A percentile compares a stretch with the other conserved stretches of the same genome.
Conservation (phyloP, 1,139 yeast genomes). For the Saccharomycopsis hybrid region DNA sequence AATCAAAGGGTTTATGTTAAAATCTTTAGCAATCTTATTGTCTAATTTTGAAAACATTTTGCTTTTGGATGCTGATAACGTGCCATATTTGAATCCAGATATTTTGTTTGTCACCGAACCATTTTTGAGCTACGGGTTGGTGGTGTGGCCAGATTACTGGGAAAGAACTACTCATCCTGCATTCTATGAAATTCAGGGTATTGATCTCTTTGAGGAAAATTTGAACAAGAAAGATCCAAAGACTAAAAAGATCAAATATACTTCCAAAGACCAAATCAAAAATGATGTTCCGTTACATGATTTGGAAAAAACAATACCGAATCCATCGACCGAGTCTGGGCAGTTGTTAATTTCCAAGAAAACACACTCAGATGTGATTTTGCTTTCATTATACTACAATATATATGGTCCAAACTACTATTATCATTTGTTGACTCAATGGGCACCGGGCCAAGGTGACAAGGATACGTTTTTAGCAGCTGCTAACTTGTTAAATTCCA, state of each 20-base stretch:
- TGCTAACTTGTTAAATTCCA: slow-evolving; percentile 43
- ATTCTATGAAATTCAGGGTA: slow-evolving; percentile 50
- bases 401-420: slow-evolving; percentile 53
- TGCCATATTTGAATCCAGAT: slow-evolving; percentile 51
- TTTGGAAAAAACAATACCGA: slow-evolving; percentile 51
- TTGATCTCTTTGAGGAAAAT: slow-evolving; percentile 29
- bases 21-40: slow-evolving; percentile 52
- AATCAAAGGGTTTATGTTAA: slow-evolving; percentile 55
- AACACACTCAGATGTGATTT: slow-evolving; percentile 42
- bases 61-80: slow-evolving; percentile 63
- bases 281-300: slow-evolving; percentile 38
- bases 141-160: slow-evolving; percentile 76
- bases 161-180: slow-evolving; percentile 54
- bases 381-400: slow-evolving; percentile 52
- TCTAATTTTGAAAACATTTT: slow-evolving; percentile 54
- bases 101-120: slow-evolving; percentile 36
- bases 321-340: slow-evolving; percentile 62
- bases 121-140: slow-evolving; percentile 31
- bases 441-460: slow-evolving; percentile 69
- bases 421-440: slow-evolving; percentile 58
- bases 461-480: slow-evolving; percentile 66
- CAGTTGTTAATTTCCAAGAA: slow-evolving; percentile 52
- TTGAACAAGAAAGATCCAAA: slow-evolving; percentile 31
- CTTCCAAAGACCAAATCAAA: slow-evolving; percentile 17
- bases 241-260: slow-evolving; percentile 24